These are phyloP conservation scores for Amorphotheca resinae DNA, from an alignment of 495 filamentous ascomycete species.

Conservation along the genomic window DNA sequence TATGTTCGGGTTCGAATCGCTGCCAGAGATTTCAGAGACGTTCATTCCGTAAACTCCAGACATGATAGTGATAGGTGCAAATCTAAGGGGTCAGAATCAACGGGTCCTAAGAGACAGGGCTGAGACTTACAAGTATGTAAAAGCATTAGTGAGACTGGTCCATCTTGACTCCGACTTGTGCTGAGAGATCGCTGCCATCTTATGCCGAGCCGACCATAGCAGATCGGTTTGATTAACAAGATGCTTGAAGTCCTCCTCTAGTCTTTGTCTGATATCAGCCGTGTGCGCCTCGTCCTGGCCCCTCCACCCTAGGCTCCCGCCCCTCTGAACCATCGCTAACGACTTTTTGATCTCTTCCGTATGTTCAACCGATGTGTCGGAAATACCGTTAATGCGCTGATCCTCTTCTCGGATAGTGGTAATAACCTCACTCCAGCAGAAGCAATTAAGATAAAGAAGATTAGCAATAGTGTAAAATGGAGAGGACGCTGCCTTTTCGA, in stretches of 20 bases:
- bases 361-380: conserved; percentile 20
- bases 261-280: conserved; percentile 1
- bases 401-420: conserved; percentile 19
- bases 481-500: conserved; percentile 5
- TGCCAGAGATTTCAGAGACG: conserved; percentile 18
- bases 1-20: conserved; percentile 14
- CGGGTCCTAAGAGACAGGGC: neutral
- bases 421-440: conserved; percentile 22
- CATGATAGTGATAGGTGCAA: conserved; percentile 21
- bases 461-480: conserved; percentile 18
- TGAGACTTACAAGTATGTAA: conserved; percentile 19
- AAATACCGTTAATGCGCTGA: conserved; percentile 18
- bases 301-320: conserved; percentile 16
- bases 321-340: conserved; percentile 14
- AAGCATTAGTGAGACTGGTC: conserved; percentile 19
- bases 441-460: conserved; percentile 19
- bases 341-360: conserved; percentile 21
- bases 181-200: conserved; percentile 13
- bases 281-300: neutral
- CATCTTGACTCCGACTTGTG: conserved; percentile 14
- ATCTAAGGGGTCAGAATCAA: conserved; percentile 3
- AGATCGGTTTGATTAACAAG: conserved; percentile 20
- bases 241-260: conserved; percentile 22
- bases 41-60: conserved; percentile 23
- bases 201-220: conserved; percentile 16